Conservation (phyloP, 225 moss, liverwort and hornwort genomes). For the Takakia lepidozioides region DNA sequence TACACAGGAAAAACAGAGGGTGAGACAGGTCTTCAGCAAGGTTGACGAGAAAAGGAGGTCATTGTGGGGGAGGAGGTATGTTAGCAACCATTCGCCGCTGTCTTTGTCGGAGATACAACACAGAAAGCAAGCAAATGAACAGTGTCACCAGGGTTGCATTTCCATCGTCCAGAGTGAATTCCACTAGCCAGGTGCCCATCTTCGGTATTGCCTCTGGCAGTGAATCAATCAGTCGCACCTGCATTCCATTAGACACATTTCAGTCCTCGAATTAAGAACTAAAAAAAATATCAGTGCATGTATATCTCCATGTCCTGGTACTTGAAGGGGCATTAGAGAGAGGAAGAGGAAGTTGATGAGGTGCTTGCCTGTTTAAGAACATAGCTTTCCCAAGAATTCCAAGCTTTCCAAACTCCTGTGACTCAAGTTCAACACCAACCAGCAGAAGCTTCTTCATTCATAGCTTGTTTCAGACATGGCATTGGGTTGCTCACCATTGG, state of each 20-base stretch:
- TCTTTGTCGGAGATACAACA: slow-evolving; percentile 57
- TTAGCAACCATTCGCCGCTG: slow-evolving; percentile 25
- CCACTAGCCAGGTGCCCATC: slow-evolving; percentile 18
- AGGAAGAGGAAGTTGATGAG: background rate
- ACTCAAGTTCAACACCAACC: background rate
- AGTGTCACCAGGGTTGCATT: slow-evolving; percentile 49
- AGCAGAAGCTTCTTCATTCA: background rate
- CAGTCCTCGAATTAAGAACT: background rate
- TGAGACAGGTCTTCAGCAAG: too few relatives aligned
- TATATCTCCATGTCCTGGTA: background rate
- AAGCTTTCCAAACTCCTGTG: too few relatives aligned
- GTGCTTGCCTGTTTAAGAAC: too few relatives aligned
- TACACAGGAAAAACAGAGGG: too few relatives aligned
- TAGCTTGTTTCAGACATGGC: background rate
- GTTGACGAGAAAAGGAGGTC: too few relatives aligned
- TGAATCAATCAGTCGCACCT: slow-evolving; percentile 40
- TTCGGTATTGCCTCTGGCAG: slow-evolving; percentile 23
- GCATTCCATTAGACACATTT: slow-evolving; percentile 1
- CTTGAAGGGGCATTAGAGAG: background rate
- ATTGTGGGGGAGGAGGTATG: too few relatives aligned
- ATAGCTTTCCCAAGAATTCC: too few relatives aligned
- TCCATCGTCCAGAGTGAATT: slow-evolving; percentile 29
- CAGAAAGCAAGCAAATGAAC: slow-evolving; percentile 41
- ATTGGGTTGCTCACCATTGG: too few relatives aligned
- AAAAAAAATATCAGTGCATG: background rate